Evolutionary conservation across 2,329 filamentous ascomycete genomes (phyloP).

Genomic region (Immersiporthe knoxdaviesiana): DNA sequence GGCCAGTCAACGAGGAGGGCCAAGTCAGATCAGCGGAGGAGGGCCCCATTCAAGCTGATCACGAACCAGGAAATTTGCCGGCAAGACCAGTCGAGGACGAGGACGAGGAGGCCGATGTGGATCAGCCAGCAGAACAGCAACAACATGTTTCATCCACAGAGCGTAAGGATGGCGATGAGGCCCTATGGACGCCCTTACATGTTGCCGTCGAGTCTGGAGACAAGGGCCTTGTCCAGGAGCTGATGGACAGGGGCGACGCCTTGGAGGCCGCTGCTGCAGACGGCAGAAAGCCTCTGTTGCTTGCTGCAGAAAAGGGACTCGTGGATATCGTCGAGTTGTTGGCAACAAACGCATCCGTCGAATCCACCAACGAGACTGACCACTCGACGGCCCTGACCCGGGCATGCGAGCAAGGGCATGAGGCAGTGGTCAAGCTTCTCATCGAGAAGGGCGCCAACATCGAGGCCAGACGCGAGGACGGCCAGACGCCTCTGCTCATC

Average conservation of each 20-base stretch:
- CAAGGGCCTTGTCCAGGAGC: not conserved
- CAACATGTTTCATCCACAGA: not conserved
- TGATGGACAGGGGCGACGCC: not conserved
- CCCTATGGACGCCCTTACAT: not conserved
- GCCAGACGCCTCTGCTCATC: not conserved
- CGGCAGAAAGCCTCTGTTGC: not conserved
- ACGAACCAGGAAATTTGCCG: not conserved
- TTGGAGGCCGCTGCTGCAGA: not conserved
- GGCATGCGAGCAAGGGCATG: not conserved
- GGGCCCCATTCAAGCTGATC: too few species aligned
- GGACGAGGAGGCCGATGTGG: not conserved
- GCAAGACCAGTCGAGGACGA: not conserved
- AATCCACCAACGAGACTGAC: not conserved
- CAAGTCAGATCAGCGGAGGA: not conserved
- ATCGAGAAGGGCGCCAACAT: not conserved
- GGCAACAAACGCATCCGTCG: not conserved
- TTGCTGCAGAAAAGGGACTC: not conserved
- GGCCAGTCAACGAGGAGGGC: too few species aligned
- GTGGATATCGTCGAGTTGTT: not conserved
- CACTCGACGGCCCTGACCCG: not conserved
- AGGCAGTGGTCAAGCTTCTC: not conserved
- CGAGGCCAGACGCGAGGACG: not conserved
- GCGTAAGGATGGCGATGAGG: not conserved
- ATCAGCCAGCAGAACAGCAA: not conserved
- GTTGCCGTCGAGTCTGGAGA: not conserved